Evolutionary conservation across 1,284 basidiomycete species (phyloP), one percentile per base, ranked within the genome.

Genomic region (Neonothopanus nambi): DNA sequence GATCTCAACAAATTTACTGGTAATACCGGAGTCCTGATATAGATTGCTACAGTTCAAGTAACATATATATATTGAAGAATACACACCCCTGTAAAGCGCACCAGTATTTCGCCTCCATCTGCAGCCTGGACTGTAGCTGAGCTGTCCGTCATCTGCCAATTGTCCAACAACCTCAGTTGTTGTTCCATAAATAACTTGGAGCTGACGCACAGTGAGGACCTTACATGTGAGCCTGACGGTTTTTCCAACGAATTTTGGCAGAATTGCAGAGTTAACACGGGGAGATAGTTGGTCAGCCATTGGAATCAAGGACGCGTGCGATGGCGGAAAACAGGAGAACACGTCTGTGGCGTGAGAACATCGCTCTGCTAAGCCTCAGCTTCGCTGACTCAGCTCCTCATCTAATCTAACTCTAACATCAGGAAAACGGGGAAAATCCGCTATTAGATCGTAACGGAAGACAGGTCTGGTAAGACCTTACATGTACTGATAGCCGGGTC

Each of bases 171-270:
- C 48, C 24, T 37, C 41, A 50, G 39, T 48, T 48, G 44, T 18
- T 30, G 28, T 40, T 18, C 46, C 17, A n/a, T 9, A 41, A 39
- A 45, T 35, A 17, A 47, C 18, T n/a, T 18, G 13, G 38, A 28
- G 17, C 24, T 36, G 8, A 66, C 77, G 55, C 58, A 88, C 89
- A 61, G 75, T 80, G 52, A 91, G 61, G 21, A 87, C 73, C 69
- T 91, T 91, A 61, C 85, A 87, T 0, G 85, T 76, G 12, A 95
- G 63, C 35, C 91, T 75, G n/a, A 95, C 85, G 0, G 76, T 81
- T 50, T 83, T 78, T 1, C 81, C 82, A 1, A 76, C 52, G 57
- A 77, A 88, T 21, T 77, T 64, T 1, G 73, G 68, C 36, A 90
- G 73, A 44, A 79, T 78, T 1, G 81, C 79, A 17, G 81, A 79